Base-by-base conservation (phyloP, 1,284 basidiomycete species). In the Trichosporon asahii region DNA sequence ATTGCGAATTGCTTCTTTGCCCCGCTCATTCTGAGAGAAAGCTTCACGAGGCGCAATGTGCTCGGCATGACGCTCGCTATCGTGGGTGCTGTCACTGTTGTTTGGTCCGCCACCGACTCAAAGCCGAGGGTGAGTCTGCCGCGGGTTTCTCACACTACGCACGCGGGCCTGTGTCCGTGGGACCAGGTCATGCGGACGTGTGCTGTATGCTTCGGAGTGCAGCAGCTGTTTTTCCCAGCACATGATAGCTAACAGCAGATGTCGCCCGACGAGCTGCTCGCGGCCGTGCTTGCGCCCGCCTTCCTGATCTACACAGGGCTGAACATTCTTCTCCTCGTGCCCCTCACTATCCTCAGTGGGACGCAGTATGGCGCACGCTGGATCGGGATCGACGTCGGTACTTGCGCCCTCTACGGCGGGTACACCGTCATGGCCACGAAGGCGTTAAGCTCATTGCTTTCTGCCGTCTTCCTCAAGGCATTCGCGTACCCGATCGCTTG, bases 1-100 rank as follows among this genome's bases (percentile, higher is more conserved):
- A 90, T 98, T 68, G 93, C 95, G 18, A 98, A 98, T 81, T 97
- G 95, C 78, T 87, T 95, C 64, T 94, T 98, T 74, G 93, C 96
- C 0, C 96, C 96, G 9, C 79, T 95, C 1, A 88, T 98, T 76
- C 86, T 97, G 1, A 71, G 78, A 37, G 84, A 85, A 72, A 72
- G 74, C 61, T 83, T 83, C 66, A 76, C 79, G 29, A 70, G 90
- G 87, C 87, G 89, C 61, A 96, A 98, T 80, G 84, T 98, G n/a
- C 80, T 95, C 40, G 96, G 96, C n/a, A 90, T 95, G 65, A 74
- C 87, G 0, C 87, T 96, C 67, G 90, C 93, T 21, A 87, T 95
- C 55, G 79, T 95, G 15, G 94, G 94, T 6, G 94, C 93, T 1
- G 88, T 92, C 9, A 95, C 93, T 0, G 93, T 99, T n/a, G 95